Conservation (phyloP, 2,329 filamentous ascomycete genomes). For the Fusarium gaditjirri region DNA sequence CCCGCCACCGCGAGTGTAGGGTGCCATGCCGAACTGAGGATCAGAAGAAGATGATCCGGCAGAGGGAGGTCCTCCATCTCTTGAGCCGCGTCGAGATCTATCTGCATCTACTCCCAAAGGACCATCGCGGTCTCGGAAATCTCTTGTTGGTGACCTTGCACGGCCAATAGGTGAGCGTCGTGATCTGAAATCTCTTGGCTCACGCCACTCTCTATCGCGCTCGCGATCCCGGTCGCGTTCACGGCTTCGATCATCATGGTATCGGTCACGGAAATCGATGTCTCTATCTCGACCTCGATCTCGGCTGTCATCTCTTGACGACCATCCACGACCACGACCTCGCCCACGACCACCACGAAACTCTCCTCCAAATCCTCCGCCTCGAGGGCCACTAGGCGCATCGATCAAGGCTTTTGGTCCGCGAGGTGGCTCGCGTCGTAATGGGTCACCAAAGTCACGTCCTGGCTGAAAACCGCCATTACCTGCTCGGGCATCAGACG, state of each 20-base stretch:
- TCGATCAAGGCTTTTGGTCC: slow-evolving; percentile 85
- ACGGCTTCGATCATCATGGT: slow-evolving; percentile 68
- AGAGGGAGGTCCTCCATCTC: slow-evolving; percentile 76
- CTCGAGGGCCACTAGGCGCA: slow-evolving; percentile 73
- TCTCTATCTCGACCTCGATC: slow-evolving; percentile 70
- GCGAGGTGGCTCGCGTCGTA: slow-evolving; percentile 77
- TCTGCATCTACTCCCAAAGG: slow-evolving; percentile 74
- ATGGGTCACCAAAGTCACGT: slow-evolving; percentile 68
- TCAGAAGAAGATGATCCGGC: slow-evolving; percentile 78
- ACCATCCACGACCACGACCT: slow-evolving; percentile 68
- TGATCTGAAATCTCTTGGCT: slow-evolving; percentile 51
- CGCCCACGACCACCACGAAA: slow-evolving; percentile 64
- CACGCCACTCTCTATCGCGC: slow-evolving; percentile 60
- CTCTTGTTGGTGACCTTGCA: slow-evolving; percentile 73
- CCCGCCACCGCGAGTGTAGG: slow-evolving; percentile 65
- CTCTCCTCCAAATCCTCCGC: slow-evolving; percentile 73
- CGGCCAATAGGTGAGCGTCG: slow-evolving; percentile 70
- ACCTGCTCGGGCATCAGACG: slow-evolving; percentile 68
- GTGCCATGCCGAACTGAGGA: slow-evolving; percentile 64
- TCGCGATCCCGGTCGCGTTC: slow-evolving; percentile 69
- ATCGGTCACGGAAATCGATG: slow-evolving; percentile 68
- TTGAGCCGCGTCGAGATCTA: slow-evolving; percentile 73
- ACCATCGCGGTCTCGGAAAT: slow-evolving; percentile 70
- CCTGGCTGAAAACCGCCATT: slow-evolving; percentile 69
- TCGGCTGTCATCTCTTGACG: slow-evolving; percentile 68